These are phyloP conservation scores for Boletus rufocinnamomeus DNA, from an alignment of 768 basidiomycete species.

Conservation along the genomic window DNA sequence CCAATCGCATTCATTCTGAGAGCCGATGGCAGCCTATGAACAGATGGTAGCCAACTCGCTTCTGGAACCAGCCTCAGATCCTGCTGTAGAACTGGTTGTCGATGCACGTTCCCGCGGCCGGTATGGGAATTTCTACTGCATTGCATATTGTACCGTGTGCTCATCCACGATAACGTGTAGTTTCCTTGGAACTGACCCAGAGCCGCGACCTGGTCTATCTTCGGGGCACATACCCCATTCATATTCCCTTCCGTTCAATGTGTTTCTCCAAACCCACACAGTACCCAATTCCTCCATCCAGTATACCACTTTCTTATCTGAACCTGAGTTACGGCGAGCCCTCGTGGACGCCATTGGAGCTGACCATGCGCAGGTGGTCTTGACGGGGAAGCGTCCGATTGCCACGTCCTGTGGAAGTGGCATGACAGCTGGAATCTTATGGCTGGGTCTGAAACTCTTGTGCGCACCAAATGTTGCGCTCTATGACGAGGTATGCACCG, in stretches of 20 bases:
- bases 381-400: constrained; percentile 61
- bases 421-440: constrained; percentile 95
- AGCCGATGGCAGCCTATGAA: constrained; percentile 62
- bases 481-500: constrained; percentile 84
- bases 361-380: constrained; percentile 54
- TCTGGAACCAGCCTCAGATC: constrained; percentile 44
- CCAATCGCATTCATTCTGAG: constrained; percentile 30
- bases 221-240: constrained; percentile 94
- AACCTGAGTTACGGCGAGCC: constrained; percentile 56
- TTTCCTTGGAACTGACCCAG: constrained; percentile 78
- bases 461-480: constrained; percentile 64
- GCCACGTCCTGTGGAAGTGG: constrained; percentile 91
- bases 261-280: constrained; percentile 57
- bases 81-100: constrained; percentile 67
- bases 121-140: constrained; percentile 40
- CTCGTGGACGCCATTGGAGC: constrained; percentile 65
- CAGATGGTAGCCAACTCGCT: constrained; percentile 75
- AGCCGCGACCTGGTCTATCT: constrained; percentile 84
- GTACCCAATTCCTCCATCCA: constrained; percentile 39
- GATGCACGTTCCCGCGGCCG: constrained; percentile 87
- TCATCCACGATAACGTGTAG: constrained; percentile 41
- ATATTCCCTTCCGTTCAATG: constrained; percentile 78
- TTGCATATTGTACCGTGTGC: constrained; percentile 3
- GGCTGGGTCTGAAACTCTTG: constrained; percentile 85
- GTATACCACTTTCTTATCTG: constrained; percentile 61